Conservation (phyloP, 1,139 yeast species). For the Magnusiomyces fungicola region DNA sequence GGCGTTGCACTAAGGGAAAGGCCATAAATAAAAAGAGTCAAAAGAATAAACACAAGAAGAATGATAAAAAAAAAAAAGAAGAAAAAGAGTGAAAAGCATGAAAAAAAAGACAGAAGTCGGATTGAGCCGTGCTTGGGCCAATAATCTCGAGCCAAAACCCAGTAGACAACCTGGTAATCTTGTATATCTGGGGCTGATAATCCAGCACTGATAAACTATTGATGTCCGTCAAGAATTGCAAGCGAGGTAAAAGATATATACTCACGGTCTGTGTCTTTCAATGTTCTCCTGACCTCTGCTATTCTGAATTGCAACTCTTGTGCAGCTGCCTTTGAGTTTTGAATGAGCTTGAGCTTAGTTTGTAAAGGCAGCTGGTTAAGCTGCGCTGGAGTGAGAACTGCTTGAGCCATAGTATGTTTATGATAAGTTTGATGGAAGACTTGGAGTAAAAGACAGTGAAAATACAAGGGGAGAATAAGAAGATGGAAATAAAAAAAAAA, state of each 20-base stretch:
- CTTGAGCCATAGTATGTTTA: constrained; percentile 11
- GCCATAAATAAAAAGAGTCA: no score
- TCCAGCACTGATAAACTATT: no score
- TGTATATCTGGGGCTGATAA: no score
- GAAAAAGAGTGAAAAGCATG: neutral
- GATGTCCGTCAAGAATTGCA: no score
- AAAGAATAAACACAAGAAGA: neutral
- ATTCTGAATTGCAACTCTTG: constrained; percentile 1
- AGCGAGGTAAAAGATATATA: no score
- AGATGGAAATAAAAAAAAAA: no score
- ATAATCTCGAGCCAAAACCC: no score
- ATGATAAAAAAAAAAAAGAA: neutral
- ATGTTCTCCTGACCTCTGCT: neutral
- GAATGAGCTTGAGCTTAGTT: constrained; percentile 6
- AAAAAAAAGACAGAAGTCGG: neutral
- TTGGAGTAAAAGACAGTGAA: neutral
- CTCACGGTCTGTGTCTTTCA: neutral
- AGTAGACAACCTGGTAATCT: no score
- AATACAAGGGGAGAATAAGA: neutral
- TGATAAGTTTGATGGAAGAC: constrained; percentile 12
- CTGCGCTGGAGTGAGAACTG: neutral
- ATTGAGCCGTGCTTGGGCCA: no score
- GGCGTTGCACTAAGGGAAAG: no score
- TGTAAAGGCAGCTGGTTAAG: constrained; percentile 3
- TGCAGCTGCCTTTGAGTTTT: constrained; percentile 1